These are phyloP conservation scores for Colletotrichum sublineola DNA, from an alignment of 2,329 filamentous ascomycete genomes.

Conservation along the genomic window DNA sequence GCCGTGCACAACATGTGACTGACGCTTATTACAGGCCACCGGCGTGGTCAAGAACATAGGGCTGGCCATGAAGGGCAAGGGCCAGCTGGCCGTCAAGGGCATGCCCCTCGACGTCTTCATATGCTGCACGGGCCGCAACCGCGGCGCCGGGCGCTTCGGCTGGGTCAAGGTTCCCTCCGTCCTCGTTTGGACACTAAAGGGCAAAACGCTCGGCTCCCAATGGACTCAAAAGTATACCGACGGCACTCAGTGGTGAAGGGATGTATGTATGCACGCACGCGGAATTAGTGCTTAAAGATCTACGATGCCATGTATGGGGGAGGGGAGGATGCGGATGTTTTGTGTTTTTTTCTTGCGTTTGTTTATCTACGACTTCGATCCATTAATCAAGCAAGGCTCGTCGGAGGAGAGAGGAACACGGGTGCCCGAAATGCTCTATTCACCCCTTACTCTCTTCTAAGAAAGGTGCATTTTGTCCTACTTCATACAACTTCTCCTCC, in stretches of 20 bases:
- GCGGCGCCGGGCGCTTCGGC: conserved; percentile 64
- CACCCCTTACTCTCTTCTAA: not conserved
- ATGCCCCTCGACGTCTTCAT: conserved; percentile 64
- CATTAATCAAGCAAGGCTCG: not conserved
- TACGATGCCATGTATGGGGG: not conserved
- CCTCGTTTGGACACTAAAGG: conserved; percentile 65
- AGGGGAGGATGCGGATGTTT: too few species aligned
- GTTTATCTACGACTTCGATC: not conserved
- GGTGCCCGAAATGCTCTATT: not conserved
- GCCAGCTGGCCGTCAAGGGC: conserved; percentile 59
- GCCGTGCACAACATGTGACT: not conserved
- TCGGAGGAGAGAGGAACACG: not conserved
- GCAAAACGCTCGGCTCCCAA: conserved; percentile 62
- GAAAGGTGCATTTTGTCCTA: not conserved
- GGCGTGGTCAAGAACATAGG: conserved; percentile 68
- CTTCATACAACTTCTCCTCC: not conserved
- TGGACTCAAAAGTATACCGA: conserved; percentile 60
- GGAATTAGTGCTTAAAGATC: too few species aligned
- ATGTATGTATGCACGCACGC: too few species aligned
- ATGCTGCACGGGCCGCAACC: conserved; percentile 62
- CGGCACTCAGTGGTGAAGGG: conserved; percentile 60
- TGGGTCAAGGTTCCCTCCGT: conserved; percentile 64
- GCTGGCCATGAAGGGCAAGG: conserved; percentile 60
- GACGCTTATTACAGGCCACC: conserved; percentile 53
- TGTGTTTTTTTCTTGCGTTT: not conserved